These are phyloP conservation scores for Flaveria sonorensis DNA, from an alignment of 129 eudicot genomes.

Conservation along the genomic window DNA sequence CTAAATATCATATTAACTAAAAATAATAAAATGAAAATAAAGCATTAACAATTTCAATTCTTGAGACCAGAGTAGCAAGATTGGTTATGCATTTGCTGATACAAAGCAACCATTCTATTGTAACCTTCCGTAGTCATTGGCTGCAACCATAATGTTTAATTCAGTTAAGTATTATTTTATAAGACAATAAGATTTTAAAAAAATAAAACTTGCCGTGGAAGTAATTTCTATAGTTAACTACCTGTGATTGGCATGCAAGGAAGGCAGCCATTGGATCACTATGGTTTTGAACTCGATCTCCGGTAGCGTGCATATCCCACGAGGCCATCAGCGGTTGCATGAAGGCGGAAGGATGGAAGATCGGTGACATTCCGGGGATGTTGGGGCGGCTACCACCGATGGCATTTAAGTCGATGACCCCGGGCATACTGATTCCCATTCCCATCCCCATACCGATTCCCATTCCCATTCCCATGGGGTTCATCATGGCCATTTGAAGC, in stretches of 20 bases:
- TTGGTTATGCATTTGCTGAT: conserved; percentile 64
- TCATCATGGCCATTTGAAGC: conserved; percentile 90
- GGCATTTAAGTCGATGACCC: conserved; percentile 64
- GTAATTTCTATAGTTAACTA: not conserved
- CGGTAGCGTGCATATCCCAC: conserved; percentile 41
- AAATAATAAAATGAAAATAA: not conserved
- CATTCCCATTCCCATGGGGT: conserved; percentile 58
- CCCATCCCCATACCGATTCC: conserved; percentile 55
- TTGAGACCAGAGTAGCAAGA: conserved; percentile 27
- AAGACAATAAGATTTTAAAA: not conserved
- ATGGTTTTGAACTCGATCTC: conserved; percentile 34
- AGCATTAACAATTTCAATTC: not conserved
- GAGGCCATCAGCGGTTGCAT: conserved; percentile 45
- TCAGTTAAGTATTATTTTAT: not conserved
- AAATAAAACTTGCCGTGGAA: not conserved
- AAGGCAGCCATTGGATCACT: conserved; percentile 58
- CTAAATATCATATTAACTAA: not conserved
- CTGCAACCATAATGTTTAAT: conserved; percentile 39
- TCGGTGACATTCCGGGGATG: conserved; percentile 39
- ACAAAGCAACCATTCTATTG: conserved; percentile 69
- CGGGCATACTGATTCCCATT: conserved; percentile 36
- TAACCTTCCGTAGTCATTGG: conserved; percentile 82
- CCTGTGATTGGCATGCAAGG: conserved; percentile 76
- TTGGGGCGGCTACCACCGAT: conserved; percentile 32
- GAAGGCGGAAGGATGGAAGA: conserved; percentile 50